These are phyloP conservation scores for Lathyrus oleraceus DNA, from an alignment of 306 rosid species.

Conservation along the genomic window DNA sequence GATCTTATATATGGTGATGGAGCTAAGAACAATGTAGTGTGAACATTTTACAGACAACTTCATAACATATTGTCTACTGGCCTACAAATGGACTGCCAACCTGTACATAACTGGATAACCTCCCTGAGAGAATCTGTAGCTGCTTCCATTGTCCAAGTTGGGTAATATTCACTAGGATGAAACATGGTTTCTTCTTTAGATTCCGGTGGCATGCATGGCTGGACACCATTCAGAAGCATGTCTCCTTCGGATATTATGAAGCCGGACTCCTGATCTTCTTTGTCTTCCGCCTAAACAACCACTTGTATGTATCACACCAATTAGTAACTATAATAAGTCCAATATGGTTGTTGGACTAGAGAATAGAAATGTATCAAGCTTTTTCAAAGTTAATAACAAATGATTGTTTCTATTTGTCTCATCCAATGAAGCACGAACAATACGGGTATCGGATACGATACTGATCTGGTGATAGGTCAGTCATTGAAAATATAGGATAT, in stretches of 20 bases:
- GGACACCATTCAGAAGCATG: slow-evolving; percentile 65
- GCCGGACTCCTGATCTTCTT: slow-evolving; percentile 49
- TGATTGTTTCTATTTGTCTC: too few species aligned
- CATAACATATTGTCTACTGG: slow-evolving; percentile 36
- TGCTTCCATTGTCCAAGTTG: slow-evolving; percentile 64
- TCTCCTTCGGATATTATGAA: slow-evolving; percentile 60
- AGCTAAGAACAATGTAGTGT: not conserved
- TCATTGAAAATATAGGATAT: too few species aligned
- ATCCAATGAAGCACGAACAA: too few species aligned
- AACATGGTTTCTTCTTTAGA: slow-evolving; percentile 44
- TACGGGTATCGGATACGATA: too few species aligned
- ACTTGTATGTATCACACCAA: slow-evolving; percentile 27
- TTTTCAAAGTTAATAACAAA: too few species aligned
- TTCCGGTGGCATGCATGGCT: slow-evolving; percentile 36
- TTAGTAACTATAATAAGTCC: slow-evolving; percentile 10
- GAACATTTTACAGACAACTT: not conserved
- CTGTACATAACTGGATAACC: slow-evolving; percentile 55
- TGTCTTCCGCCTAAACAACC: slow-evolving; percentile 53
- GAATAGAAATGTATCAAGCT: not conserved
- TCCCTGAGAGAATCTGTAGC: slow-evolving; percentile 57
- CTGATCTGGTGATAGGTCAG: too few species aligned
- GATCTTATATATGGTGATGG: too few species aligned
- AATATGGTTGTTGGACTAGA: not conserved
- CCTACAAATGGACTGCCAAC: slow-evolving; percentile 62
- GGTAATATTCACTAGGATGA: slow-evolving; percentile 67